Base-by-base conservation (phyloP, 2,329 filamentous ascomycete species). In the Xylogone sp. region DNA sequence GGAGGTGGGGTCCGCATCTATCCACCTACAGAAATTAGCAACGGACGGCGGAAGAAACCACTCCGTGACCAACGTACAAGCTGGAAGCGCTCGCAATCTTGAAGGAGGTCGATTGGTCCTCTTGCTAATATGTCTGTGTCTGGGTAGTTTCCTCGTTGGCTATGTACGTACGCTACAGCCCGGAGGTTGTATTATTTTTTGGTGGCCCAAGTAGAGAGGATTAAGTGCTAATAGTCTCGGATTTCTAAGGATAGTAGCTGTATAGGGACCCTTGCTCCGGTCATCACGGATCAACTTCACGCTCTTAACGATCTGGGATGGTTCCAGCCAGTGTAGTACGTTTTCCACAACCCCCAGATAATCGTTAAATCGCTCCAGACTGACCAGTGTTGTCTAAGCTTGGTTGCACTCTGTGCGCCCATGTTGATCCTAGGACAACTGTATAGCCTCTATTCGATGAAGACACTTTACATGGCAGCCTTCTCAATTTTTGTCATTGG, bases 241-340 rank as follows among this genome's bases (percentile, higher is more conserved):
- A n/a, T n/a, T n/a, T 31, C 13, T 31, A 7, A 31, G 27, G 27
- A 31, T 31, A 31, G 8, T 7, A 31, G 27, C 27, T 31, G 27
- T 31, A 31, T 31, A 7, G 13, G 7, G 27, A 31, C 27, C 7
- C 27, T 31, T 8, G 13, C 27, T 13, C 27, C 27, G 13, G 27
- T 31, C 13, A 70, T 71, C 48, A 69, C 68, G 1, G 63, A 68
- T 53, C 60, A 67, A 21, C 68, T 70, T 58, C 62, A 70, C 19
- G 66, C 71, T 21, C 61, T 74, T 1, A 59, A 65, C 7, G 73
- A 76, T 49, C 68, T 76, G 20, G 72, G 71, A 42, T 76, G 73
- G 73, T 75, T 75, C 43, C 71, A 70, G 3, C 67, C 65, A 45
- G 66, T 67, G 3, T 70, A 72, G 27, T 31, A 13, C 7, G 27